Evolutionary conservation across 768 basidiomycete species (phyloP), one percentile per base, ranked within the genome.

Genomic region (Amanita polypyramis): DNA sequence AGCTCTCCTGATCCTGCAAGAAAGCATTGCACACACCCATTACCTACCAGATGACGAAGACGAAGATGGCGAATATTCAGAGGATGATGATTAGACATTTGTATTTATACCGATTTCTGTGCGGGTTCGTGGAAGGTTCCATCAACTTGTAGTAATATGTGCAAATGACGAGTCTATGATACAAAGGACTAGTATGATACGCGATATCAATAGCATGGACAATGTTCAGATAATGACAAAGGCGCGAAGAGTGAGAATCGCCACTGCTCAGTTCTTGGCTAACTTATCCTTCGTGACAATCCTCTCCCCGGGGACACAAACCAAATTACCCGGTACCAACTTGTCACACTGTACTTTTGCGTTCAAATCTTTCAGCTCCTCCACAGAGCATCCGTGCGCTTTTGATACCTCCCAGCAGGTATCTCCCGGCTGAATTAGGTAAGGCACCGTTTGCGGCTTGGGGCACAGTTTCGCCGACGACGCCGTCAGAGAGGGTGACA

Each of bases 361-460:
- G 54, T 84, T 84, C 29, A 74, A 62, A 41, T 69, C 66, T 52
- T 65, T 68, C 19, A 85, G 62, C 48, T 70, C 66, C 17, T 80
- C 78, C 50, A 80, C 47, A 11, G 69, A 65, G 50, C 71, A 74
- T 6, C 73, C 74, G 47, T 75, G 62, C 12, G 65, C 58, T 39
- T 65, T 66, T 21, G 76, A 67, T 19, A 85, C 69, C 10, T 75
- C 75, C 80, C 81, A 85, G 57, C 82, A 85, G 7, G 72, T 73
- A 52, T 84, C 80, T 11, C 80, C 80, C 3, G 75, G 70, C 51
- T 75, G 65, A 9, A 82, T 65, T 55, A 69, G 64, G 48, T 81
- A 76, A 0, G 67, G 56, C 0, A 61, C 64, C 0, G 73, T 70
- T 34, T 67, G 66, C 5, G 32, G 32, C n/a, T 61, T 55, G 1